Evolutionary conservation across 768 basidiomycete species (phyloP), one percentile per base, ranked within the genome.

Genomic region (Hericium coralloides): DNA sequence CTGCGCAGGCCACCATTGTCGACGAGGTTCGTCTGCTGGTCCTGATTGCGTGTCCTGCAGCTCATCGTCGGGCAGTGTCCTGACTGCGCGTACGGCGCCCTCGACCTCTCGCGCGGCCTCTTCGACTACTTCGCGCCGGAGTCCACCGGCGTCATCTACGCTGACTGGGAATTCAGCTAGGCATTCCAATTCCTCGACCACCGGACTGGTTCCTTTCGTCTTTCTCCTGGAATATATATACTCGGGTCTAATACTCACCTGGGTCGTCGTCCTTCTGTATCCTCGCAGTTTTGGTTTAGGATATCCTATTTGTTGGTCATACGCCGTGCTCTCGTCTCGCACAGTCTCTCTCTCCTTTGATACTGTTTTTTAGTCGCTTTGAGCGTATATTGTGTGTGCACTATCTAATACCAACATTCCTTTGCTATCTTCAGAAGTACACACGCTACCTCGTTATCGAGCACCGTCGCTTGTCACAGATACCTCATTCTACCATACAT

Each of bases 61-160:
- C 31, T 31, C 31, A 31, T 31, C 8, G 31, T 31, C 31, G 31
- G 15, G 7, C 59, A 87, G 80, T 89, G 88, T 66, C 80, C 82
- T 48, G 79, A 77, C 18, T 92, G 89, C 66, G 80, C 81, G 23
- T 76, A 67, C 37, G 78, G 76, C 25, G 88, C 80, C 43, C 77
- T 91, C 25, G 90, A 92, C 71, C 73, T 91, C 55, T 83, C 83
- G 25, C 64, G 69, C 14, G 82, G 83, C 53, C 76, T 92, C 49
- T 92, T 92, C 70, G 57, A 69, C 26, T 79, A 72, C 74, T 88
- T 92, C 64, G 80, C 78, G 3, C 9, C 63, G 18, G 63, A 73
- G 49, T 64, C 64, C 39, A 66, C 43, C 2, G 89, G 89, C 45
- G 78, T 85, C 5, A 63, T 91, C 52, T 77, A 77, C 59, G 85